phyloP scores from a whole-genome alignment of 148 eudicot species.

The Heliamphora exappendiculata region DNA sequence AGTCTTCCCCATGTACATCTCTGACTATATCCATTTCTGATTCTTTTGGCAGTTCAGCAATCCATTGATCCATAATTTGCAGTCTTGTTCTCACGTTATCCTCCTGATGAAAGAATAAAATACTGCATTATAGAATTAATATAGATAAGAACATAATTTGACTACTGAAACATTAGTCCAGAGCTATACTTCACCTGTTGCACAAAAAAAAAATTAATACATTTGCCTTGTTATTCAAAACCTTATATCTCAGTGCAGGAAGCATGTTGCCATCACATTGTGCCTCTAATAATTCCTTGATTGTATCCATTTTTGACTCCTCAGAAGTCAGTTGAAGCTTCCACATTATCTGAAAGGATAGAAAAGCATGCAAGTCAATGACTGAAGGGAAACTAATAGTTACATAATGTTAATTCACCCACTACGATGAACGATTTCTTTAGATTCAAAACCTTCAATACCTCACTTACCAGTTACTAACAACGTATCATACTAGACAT shows the following conservation, averaged over 20 bases:
- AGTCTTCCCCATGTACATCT: slow-evolving; percentile 1
- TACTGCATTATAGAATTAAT: neutral
- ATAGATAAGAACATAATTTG: neutral
- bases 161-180: neutral
- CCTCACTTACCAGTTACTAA: neutral
- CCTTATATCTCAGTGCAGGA: neutral
- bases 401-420: neutral
- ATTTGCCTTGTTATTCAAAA: slow-evolving; percentile 6
- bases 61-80: slow-evolving; percentile 14
- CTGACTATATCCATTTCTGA: slow-evolving; percentile 8
- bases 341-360: slow-evolving; percentile 39
- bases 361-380: neutral
- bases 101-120: slow-evolving; percentile 6
- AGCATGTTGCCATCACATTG: slow-evolving; percentile 12
- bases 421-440: neutral
- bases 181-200: neutral
- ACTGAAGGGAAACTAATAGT: neutral
- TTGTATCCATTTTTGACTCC: slow-evolving; percentile 34
- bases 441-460: neutral
- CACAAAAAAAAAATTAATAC: neutral
- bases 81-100: slow-evolving; percentile 4
- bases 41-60: slow-evolving; percentile 6
- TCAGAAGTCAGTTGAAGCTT: slow-evolving; percentile 32
- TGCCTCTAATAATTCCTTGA: slow-evolving; percentile 32
- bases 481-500: neutral